These are phyloP conservation scores for Akanthomyces uredinophilus DNA, from an alignment of 2,329 filamentous ascomycete species.

Conservation along the genomic window DNA sequence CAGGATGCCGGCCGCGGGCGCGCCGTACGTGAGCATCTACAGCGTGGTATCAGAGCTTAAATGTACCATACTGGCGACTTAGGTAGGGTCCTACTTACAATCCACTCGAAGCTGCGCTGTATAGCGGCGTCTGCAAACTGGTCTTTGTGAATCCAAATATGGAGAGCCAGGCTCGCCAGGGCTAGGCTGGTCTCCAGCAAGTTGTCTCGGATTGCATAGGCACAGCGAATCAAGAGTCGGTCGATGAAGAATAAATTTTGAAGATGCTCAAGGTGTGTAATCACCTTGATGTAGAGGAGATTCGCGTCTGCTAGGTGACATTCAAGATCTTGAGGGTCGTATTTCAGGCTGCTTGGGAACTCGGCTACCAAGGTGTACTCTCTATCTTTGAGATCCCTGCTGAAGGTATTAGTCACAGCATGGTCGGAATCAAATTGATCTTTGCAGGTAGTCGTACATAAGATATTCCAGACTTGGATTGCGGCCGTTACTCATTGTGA, in stretches of 20 bases:
- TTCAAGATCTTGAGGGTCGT: slow-evolving; percentile 34
- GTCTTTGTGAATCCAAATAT: slow-evolving; percentile 47
- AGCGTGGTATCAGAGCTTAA: slow-evolving; percentile 18
- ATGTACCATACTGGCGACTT: not conserved
- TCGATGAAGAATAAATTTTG: slow-evolving; percentile 57
- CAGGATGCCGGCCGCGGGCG: slow-evolving; percentile 44
- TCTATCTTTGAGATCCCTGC: slow-evolving; percentile 32
- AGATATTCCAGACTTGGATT: slow-evolving; percentile 18
- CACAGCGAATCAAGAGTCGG: slow-evolving; percentile 45
- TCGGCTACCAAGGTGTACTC: slow-evolving; percentile 28
- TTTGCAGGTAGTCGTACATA: slow-evolving; percentile 16
- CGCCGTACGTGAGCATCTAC: slow-evolving; percentile 44
- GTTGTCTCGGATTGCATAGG: slow-evolving; percentile 32
- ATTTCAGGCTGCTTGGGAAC: slow-evolving; percentile 35
- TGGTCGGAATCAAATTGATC: not conserved
- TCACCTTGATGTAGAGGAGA: slow-evolving; percentile 38
- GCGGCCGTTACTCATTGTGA: slow-evolving; percentile 39
- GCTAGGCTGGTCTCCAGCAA: slow-evolving; percentile 42
- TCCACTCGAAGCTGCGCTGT: slow-evolving; percentile 43
- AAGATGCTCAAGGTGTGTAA: slow-evolving; percentile 45
- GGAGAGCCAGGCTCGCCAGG: slow-evolving; percentile 41
- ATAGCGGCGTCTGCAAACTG: slow-evolving; percentile 30
- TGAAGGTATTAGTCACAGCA: not conserved
- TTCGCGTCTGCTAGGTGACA: slow-evolving; percentile 25
- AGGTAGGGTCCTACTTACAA: slow-evolving; percentile 29